phyloP scores from a whole-genome alignment of 2,329 filamentous ascomycete species.

The Colletotrichum karsti region DNA sequence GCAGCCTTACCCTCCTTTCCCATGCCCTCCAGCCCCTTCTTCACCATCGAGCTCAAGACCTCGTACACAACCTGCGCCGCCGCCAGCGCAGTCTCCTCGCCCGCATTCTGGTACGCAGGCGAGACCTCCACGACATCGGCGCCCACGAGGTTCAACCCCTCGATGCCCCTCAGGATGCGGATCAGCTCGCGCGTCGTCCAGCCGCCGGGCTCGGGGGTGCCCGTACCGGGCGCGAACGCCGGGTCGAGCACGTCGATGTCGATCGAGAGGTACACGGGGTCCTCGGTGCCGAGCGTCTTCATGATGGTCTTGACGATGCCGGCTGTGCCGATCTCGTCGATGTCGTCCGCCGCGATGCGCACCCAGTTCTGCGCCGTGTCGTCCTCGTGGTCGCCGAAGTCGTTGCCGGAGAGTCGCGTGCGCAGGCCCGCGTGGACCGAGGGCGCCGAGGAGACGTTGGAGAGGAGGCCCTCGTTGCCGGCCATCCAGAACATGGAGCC shows the following conservation, averaged over 20 bases:
- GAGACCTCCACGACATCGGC: slow-evolving; percentile 92
- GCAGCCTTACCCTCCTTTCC: slow-evolving; percentile 40
- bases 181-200: slow-evolving; percentile 93
- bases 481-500: slow-evolving; percentile 94
- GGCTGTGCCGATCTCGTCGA: slow-evolving; percentile 80
- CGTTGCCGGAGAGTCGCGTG: slow-evolving; percentile 74
- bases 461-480: slow-evolving; percentile 80
- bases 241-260: slow-evolving; percentile 48
- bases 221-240: slow-evolving; percentile 72
- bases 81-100: slow-evolving; percentile 83
- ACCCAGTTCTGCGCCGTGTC: slow-evolving; percentile 81
- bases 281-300: slow-evolving; percentile 74
- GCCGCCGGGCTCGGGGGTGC: slow-evolving; percentile 88
- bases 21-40: slow-evolving; percentile 52
- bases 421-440: slow-evolving; percentile 86
- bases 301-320: slow-evolving; percentile 79
- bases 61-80: slow-evolving; percentile 88
- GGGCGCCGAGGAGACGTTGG: slow-evolving; percentile 73
- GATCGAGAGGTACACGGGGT: slow-evolving; percentile 80
- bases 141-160: slow-evolving; percentile 84
- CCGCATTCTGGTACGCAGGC: slow-evolving; percentile 82
- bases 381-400: slow-evolving; percentile 74
- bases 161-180: slow-evolving; percentile 81
- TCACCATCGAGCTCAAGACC: slow-evolving; percentile 81
- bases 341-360: slow-evolving; percentile 84